Percentiles rank a stretch among this genome's conserved stretches.
phyloP scores from a whole-genome alignment of 2,329 filamentous ascomycete species.

The Lomentospora prolificans region DNA sequence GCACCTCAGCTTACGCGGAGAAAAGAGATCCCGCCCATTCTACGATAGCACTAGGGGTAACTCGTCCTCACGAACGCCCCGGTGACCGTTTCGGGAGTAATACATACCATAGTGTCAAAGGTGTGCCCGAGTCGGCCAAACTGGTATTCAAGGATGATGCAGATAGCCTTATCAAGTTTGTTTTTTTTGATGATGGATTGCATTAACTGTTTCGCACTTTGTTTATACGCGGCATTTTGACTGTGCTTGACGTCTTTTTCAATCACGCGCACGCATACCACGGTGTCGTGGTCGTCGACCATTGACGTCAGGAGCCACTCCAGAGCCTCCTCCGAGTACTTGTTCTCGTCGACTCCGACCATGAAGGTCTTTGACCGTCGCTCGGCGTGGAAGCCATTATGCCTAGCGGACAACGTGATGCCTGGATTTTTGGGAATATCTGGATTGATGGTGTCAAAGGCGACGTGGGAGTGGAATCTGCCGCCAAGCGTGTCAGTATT shows the following conservation, averaged over 20 bases:
- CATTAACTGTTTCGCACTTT: conserved; percentile 66
- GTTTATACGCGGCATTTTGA: conserved; percentile 61
- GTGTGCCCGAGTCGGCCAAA: conserved; percentile 84
- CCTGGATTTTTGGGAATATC: conserved; percentile 53
- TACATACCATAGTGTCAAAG: conserved; percentile 75
- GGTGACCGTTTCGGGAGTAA: not conserved
- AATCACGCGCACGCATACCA: conserved; percentile 80
- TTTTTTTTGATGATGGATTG: conserved; percentile 72
- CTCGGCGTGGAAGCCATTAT: conserved; percentile 74
- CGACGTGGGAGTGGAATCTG: conserved; percentile 51
- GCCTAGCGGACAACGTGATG: conserved; percentile 74
- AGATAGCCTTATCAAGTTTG: conserved; percentile 68
- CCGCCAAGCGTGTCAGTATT: conserved; percentile 20
- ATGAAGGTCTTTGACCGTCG: conserved; percentile 80
- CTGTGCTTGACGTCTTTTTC: conserved; percentile 68
- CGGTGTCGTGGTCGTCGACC: conserved; percentile 87
- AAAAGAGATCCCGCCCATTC: not conserved
- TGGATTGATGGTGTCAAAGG: conserved; percentile 49
- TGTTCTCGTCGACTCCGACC: conserved; percentile 82
- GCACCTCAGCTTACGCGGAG: not conserved
- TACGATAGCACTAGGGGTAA: no score
- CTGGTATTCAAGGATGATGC: conserved; percentile 75
- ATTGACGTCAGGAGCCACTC: conserved; percentile 89
- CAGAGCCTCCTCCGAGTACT: conserved; percentile 84
- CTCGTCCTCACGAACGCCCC: no score